A percentile compares a stretch with the other conserved stretches of the same genome.
These are phyloP conservation scores for Verticillium isaacii DNA, from an alignment of 2,329 filamentous ascomycete species.

Conservation along the genomic window DNA sequence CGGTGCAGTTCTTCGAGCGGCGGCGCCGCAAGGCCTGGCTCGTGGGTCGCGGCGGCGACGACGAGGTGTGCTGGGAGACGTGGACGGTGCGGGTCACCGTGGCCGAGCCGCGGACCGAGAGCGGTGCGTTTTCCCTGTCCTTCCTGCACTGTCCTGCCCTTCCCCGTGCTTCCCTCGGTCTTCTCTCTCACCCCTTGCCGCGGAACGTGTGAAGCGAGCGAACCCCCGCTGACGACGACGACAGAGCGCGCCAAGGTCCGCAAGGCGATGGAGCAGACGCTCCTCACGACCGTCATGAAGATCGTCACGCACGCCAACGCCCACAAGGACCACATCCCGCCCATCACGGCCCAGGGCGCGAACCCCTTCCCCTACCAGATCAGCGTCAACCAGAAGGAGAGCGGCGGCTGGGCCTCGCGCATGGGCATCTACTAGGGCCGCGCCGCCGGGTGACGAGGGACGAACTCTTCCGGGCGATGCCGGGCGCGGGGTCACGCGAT, in stretches of 20 bases:
- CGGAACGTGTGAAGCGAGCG: background rate
- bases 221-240: background rate
- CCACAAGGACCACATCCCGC: conserved; percentile 94
- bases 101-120: conserved; percentile 82
- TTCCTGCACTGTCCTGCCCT: background rate
- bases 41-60: conserved; percentile 67
- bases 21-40: conserved; percentile 76
- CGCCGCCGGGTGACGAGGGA: background rate
- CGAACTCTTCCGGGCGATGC: too few species aligned
- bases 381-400: conserved; percentile 76
- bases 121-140: conserved; percentile 51
- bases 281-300: conserved; percentile 83
- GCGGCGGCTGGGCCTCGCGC: conserved; percentile 71
- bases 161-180: too few species aligned
- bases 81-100: conserved; percentile 96
- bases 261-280: conserved; percentile 83
- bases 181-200: too few species aligned
- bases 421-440: conserved; percentile 65
- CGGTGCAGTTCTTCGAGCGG: conserved; percentile 94
- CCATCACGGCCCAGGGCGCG: conserved; percentile 87
- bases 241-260: conserved; percentile 83
- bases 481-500: too few species aligned
- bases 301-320: conserved; percentile 82
- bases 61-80: conserved; percentile 94
- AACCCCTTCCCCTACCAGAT: conserved; percentile 97